Evolutionary conservation across 768 basidiomycete genomes (phyloP).

Genomic region (Gymnopilus dilepis): DNA sequence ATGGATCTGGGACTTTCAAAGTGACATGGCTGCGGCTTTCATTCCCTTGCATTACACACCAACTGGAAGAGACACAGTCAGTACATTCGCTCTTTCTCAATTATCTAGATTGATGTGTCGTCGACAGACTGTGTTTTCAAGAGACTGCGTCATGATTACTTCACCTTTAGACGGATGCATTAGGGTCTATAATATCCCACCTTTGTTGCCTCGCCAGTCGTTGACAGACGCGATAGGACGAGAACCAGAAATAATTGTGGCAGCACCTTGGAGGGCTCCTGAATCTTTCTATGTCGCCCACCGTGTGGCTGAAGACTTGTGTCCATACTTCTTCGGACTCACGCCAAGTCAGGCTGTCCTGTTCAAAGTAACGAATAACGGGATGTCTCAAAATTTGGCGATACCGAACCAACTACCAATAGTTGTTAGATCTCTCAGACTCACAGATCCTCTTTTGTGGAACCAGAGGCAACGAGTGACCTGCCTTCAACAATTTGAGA

Average conservation of each 20-base stretch:
- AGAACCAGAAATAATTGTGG: background rate
- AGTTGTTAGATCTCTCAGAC: background rate
- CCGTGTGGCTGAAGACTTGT: background rate
- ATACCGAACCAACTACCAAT: background rate
- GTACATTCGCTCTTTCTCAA: background rate
- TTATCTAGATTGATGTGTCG: background rate
- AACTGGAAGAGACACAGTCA: background rate
- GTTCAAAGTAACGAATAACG: background rate
- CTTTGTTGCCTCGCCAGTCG: background rate
- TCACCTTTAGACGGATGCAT: background rate
- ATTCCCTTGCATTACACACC: too few relatives aligned
- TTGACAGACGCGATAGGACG: background rate
- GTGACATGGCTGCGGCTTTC: background rate
- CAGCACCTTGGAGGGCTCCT: background rate
- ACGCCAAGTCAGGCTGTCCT: background rate
- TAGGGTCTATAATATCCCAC: background rate
- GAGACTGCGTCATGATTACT: background rate
- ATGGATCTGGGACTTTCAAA: background rate
- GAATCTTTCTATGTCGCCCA: background rate
- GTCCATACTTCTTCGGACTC: background rate
- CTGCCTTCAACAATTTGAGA: background rate
- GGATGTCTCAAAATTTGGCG: background rate
- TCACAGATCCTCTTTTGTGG: background rate
- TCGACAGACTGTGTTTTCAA: background rate
- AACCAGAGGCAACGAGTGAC: background rate